phyloP scores from a whole-genome alignment of 116 monocot species.

The Cymodocea nodosa region DNA sequence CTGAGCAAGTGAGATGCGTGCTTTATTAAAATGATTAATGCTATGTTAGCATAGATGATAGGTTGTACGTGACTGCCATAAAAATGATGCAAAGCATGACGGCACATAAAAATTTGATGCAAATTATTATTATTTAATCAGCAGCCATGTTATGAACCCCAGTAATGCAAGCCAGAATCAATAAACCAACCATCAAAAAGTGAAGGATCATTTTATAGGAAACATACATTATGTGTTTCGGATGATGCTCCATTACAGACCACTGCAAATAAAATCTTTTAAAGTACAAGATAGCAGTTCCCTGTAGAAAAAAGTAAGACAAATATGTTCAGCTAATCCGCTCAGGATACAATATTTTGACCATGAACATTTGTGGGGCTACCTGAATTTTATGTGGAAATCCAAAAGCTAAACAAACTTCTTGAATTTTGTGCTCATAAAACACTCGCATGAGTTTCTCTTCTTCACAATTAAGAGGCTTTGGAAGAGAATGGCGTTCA shows the following conservation, averaged over 20 bases:
- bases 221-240: constrained; percentile 93
- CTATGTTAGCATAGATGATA: too few species aligned
- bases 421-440: constrained; percentile 97
- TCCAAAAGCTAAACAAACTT: constrained; percentile 91
- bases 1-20: too few species aligned
- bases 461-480: constrained; percentile 73
- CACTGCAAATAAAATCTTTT: constrained; percentile 96
- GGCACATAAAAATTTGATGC: too few species aligned
- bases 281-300: constrained; percentile 89
- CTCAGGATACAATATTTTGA: not conserved
- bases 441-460: constrained; percentile 74
- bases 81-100: too few species aligned
- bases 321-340: not conserved
- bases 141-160: too few species aligned
- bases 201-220: not conserved
- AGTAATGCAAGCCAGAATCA: too few species aligned
- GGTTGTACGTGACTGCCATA: too few species aligned
- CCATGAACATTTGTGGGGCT: not conserved
- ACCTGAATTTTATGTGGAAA: constrained; percentile 98
- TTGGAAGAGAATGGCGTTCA: constrained; percentile 40
- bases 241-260: constrained; percentile 98
- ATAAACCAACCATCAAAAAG: not conserved
- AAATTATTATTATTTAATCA: too few species aligned
- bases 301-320: constrained; percentile 26
- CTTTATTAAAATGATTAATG: too few species aligned